Percentiles rank a stretch among this genome's conserved stretches.
These are phyloP conservation scores for Penicillium cinerascens DNA, from an alignment of 495 filamentous ascomycete genomes.

Conservation along the genomic window DNA sequence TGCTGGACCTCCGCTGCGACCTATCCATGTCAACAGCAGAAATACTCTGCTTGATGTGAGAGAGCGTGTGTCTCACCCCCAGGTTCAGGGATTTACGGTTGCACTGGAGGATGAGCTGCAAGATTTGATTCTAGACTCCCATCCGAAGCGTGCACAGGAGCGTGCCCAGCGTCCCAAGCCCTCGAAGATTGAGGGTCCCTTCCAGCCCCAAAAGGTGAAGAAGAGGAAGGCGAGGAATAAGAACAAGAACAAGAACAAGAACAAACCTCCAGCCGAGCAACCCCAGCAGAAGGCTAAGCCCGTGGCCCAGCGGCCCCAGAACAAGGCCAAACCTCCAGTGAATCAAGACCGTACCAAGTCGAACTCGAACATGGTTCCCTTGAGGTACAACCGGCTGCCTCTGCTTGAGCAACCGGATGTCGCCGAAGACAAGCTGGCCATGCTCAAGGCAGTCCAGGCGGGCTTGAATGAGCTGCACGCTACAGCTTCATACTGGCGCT, in stretches of 20 bases:
- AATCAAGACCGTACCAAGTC: too few relatives aligned
- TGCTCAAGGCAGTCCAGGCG: not conserved
- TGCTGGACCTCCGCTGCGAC: too few relatives aligned
- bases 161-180: too few relatives aligned
- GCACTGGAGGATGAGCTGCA: not conserved
- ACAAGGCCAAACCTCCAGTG: not conserved
- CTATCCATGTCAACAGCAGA: not conserved
- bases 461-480: not conserved
- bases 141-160: too few relatives aligned
- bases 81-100: not conserved
- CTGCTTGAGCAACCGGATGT: conserved; percentile 5
- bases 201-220: not conserved
- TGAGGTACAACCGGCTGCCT: conserved; percentile 18
- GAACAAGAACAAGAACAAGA: not conserved
- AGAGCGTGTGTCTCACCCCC: not conserved
- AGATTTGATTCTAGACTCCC: not conserved
- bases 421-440: not conserved
- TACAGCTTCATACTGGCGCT: not conserved
- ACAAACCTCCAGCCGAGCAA: too few relatives aligned
- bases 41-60: not conserved
- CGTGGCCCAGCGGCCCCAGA: too few relatives aligned
- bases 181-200: not conserved
- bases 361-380: conserved; percentile 18
- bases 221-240: not conserved
- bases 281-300: too few relatives aligned